phyloP scores from a whole-genome alignment of 2,329 filamentous ascomycete species.

The Penicillium palitans region DNA sequence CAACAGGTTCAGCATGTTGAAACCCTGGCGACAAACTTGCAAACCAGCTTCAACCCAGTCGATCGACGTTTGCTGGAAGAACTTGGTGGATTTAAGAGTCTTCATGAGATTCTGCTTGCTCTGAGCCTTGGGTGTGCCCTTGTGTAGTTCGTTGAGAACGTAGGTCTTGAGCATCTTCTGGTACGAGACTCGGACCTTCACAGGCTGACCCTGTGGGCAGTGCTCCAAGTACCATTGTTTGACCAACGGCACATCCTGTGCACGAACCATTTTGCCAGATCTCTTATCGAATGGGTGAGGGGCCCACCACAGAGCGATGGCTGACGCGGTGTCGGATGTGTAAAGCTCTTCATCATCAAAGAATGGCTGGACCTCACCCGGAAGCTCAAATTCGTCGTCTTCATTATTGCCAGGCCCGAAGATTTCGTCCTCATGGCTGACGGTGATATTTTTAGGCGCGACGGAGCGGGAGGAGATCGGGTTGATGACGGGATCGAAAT shows the following conservation, averaged over 20 bases:
- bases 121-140: conserved; percentile 90
- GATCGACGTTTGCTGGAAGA: conserved; percentile 98
- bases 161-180: conserved; percentile 96
- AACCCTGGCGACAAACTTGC: conserved; percentile 96
- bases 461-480: conserved; percentile 95
- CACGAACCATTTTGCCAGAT: conserved; percentile 92
- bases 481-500: conserved; percentile 97
- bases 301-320: conserved; percentile 96
- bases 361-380: conserved; percentile 79
- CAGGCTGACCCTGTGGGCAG: conserved; percentile 83
- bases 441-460: conserved; percentile 86
- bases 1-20: conserved; percentile 97
- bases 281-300: conserved; percentile 93
- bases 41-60: conserved; percentile 99
- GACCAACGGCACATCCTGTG: conserved; percentile 92
- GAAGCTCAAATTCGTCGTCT: conserved; percentile 82
- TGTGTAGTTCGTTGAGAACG: conserved; percentile 94
- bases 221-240: conserved; percentile 99
- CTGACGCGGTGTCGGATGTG: conserved; percentile 83
- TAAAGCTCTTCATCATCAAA: conserved; percentile 85
- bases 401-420: conserved; percentile 81
- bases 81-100: conserved; percentile 93
- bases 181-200: conserved; percentile 97
- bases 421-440: conserved; percentile 90
- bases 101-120: conserved; percentile 90